phyloP scores from a whole-genome alignment of 1,139 yeast genomes.

The Debaryomyces psychrophilus region DNA sequence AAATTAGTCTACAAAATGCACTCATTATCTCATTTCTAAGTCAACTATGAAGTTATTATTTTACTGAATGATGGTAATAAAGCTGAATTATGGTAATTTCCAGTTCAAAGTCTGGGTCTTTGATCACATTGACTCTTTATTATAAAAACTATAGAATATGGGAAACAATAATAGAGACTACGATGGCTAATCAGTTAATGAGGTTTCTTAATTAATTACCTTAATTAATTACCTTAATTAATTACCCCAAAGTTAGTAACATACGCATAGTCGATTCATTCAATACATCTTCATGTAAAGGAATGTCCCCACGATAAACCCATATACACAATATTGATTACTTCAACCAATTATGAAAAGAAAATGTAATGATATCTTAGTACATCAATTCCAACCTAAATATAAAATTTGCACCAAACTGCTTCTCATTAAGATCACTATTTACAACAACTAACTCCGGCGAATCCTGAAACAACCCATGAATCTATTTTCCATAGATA shows the following conservation, averaged over 20 bases:
- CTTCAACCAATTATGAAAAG: not conserved
- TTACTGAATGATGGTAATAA: no score
- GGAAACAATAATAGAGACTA: not conserved
- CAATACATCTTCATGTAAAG: not conserved
- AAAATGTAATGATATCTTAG: not conserved
- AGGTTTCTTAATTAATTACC: not conserved
- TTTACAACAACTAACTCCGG: not conserved
- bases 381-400: not conserved
- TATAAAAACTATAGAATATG: not conserved
- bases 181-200: not conserved
- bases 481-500: constrained; percentile 58
- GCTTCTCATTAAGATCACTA: not conserved
- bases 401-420: not conserved
- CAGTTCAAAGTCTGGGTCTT: not conserved
- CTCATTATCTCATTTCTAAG: not conserved
- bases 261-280: not conserved
- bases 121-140: not conserved
- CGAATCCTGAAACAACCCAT: not conserved
- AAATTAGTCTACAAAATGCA: not conserved
- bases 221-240: not conserved
- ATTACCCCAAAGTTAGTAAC: not conserved
- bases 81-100: not conserved
- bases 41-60: not conserved
- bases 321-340: not conserved
- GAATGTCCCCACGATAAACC: not conserved